A percentile compares a stretch with the other conserved stretches of the same genome.
These are phyloP conservation scores for Akebia trifoliata DNA, from an alignment of 164 flowering plant species.

Conservation along the genomic window DNA sequence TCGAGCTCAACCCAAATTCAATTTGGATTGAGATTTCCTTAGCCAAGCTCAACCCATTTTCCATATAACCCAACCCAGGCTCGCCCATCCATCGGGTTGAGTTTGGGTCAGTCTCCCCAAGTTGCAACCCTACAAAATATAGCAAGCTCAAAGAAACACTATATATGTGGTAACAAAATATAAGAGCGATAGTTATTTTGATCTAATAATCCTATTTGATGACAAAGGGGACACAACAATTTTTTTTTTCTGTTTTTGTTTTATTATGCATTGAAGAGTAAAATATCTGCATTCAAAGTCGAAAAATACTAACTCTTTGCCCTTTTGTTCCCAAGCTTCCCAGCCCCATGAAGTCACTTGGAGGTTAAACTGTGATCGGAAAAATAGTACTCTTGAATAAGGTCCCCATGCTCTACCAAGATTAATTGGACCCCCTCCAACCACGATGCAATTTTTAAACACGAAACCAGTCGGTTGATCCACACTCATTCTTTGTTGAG, in stretches of 20 bases:
- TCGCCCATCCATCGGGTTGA: no score
- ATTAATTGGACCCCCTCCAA: slow-evolving; percentile 18
- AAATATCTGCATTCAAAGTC: background rate
- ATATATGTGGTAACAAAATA: background rate
- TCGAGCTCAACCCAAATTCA: no score
- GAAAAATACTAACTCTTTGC: slow-evolving; percentile 3
- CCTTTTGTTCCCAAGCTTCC: slow-evolving; percentile 14
- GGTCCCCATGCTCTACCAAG: slow-evolving; percentile 34
- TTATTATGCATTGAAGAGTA: background rate
- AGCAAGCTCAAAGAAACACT: background rate
- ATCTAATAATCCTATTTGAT: no score
- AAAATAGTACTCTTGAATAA: slow-evolving; percentile 28
- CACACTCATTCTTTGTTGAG: slow-evolving; percentile 20
- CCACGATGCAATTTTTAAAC: slow-evolving; percentile 21
- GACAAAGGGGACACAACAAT: no score
- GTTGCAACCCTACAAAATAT: background rate
- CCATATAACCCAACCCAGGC: no score
- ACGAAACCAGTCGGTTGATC: slow-evolving; percentile 25
- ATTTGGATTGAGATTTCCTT: no score
- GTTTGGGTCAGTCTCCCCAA: no score
- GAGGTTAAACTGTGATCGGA: slow-evolving; percentile 13
- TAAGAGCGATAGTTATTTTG: no score
- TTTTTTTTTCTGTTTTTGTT: no score
- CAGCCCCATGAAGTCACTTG: slow-evolving; percentile 26
- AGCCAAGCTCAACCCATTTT: no score